A percentile compares a stretch with the other conserved stretches of the same genome.
Conservation (phyloP, 768 basidiomycete species). For the Boletus huronensis region DNA sequence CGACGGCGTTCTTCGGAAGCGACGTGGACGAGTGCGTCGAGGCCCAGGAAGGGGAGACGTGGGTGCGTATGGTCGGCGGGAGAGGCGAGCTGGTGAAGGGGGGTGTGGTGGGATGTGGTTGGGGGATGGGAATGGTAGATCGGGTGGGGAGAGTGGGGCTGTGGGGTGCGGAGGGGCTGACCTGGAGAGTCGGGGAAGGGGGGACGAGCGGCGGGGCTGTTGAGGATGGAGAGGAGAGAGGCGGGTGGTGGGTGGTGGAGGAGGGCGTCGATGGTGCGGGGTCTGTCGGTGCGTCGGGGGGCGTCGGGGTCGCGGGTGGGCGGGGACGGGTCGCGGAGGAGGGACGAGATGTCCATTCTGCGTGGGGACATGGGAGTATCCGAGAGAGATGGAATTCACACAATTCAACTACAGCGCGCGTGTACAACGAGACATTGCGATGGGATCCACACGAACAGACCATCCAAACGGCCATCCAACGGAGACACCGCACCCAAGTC, state of each 20-base stretch:
- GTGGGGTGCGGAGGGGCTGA: not conserved
- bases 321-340: conserved; percentile 45
- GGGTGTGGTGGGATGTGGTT: not conserved
- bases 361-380: conserved; percentile 50
- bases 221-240: conserved; percentile 21
- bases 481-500: conserved; percentile 84
- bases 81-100: not conserved
- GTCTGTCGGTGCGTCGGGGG: conserved; percentile 1
- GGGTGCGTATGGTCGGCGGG: not conserved
- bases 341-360: conserved; percentile 72
- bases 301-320: not conserved
- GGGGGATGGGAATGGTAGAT: too few species aligned
- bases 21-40: conserved; percentile 70
- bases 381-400: not conserved
- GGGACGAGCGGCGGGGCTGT: not conserved
- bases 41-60: conserved; percentile 32
- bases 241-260: conserved; percentile 19
- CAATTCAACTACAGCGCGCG: conserved; percentile 4
- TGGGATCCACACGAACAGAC: conserved; percentile 58
- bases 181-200: not conserved
- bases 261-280: conserved; percentile 20
- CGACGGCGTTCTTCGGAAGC: conserved; percentile 64
- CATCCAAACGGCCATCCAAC: conserved; percentile 59
- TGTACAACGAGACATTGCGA: conserved; percentile 95
- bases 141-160: too few species aligned